Percentiles rank a stretch among this genome's conserved stretches.
Conservation (phyloP, 1,284 basidiomycete genomes). For the Xerocomus nothofagi region DNA sequence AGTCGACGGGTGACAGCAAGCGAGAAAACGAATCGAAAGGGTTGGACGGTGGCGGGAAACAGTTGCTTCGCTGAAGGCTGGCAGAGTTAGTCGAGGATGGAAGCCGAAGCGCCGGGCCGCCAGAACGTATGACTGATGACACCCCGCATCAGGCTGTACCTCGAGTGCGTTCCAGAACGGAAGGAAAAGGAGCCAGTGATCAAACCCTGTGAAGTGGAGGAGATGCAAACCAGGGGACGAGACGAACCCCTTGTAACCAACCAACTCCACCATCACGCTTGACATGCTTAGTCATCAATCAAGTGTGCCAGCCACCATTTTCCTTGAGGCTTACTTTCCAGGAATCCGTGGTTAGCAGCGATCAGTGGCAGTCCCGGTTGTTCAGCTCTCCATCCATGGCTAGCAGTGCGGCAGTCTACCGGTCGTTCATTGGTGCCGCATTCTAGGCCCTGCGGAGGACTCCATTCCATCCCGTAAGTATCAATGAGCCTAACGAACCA, state of each 20-base stretch:
- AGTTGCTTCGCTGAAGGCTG: background rate
- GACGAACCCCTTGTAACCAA: conserved; percentile 4
- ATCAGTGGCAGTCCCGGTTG: too few species aligned
- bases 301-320: conserved; percentile 1
- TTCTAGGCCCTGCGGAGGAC: conserved; percentile 6
- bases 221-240: background rate
- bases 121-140: background rate
- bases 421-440: background rate
- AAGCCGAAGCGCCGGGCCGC: conserved; percentile 7
- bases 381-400: too few species aligned
- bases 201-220: conserved; percentile 6
- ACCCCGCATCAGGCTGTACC: background rate
- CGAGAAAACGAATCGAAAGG: background rate
- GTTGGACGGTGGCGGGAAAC: background rate
- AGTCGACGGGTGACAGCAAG: background rate
- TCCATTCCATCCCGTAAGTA: conserved; percentile 15
- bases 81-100: conserved; percentile 9
- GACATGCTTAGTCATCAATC: conserved; percentile 23
- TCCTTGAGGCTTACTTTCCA: conserved; percentile 23
- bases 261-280: conserved; percentile 1
- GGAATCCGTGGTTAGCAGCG: conserved; percentile 2
- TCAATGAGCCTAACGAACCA: conserved; percentile 3
- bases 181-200: background rate
- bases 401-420: conserved; percentile 1
- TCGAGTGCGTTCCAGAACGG: background rate